Evolutionary conservation across 305 asterid genomes (phyloP), one percentile per base, ranked within the genome.

Genomic region (Coffea humblotiana): DNA sequence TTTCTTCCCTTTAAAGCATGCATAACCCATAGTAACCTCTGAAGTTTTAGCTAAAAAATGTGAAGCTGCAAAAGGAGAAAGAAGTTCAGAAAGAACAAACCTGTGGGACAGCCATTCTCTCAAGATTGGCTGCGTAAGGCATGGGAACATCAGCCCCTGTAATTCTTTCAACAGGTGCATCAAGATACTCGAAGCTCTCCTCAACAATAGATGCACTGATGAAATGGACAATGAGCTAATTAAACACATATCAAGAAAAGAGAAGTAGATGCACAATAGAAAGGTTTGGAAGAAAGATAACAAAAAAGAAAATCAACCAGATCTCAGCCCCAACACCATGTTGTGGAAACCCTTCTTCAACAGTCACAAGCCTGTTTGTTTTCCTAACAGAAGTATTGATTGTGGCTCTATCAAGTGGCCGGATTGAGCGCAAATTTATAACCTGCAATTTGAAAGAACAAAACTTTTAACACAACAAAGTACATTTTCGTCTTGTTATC

Each of bases 91-190:
- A 72, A 13, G 70, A 23, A 82, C 85, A 83, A 83, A 92, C 98
- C 99, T 93, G 98, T 13, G 99, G 99, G 71, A 92, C 87, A 71
- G 98, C 98, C 90, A 91, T 29, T 80, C 99, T 90, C 90, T 95
- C 99, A 13, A 95, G 92, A 87, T 93, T 93, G 75, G 94, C 97
- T 61, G 98, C 97, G 56, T 92, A 95, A 68, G 98, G 99, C 89
- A 86, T 93, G 69, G 99, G 99, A 76, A 95, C 97, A 86, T 95
- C 99, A 58, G 98, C 96, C 76, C 99, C 99, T n/a, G 94, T 77
- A 73, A 95, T 92, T 90, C 99, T 92, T 88, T 95, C 98, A 64
- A 93, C 87, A 10, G 97, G 97, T 77, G 99, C 98, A 88, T 95
- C 99, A 79, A 95, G 98, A 90, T 90, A 91, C 65, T 88, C 91